Conservation (phyloP, 1,139 yeast species). For the Candida frijolesensis region DNA sequence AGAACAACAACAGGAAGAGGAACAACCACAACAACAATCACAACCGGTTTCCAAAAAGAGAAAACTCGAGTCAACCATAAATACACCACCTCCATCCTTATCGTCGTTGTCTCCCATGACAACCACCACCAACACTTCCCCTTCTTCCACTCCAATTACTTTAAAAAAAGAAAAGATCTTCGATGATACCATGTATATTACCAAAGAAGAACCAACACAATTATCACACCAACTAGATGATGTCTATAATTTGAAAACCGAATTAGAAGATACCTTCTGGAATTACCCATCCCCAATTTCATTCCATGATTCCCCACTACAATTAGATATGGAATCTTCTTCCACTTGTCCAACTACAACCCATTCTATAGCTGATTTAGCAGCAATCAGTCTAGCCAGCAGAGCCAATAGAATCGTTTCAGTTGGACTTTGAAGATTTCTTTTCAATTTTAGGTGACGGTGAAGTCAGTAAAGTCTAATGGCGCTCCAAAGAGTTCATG, state of each 20-base stretch:
- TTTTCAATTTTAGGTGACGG: slow-evolving; percentile 8
- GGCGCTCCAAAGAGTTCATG: slow-evolving; percentile 8
- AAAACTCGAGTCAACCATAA: slow-evolving; percentile 8
- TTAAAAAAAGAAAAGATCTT: slow-evolving; percentile 8
- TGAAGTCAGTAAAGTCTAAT: slow-evolving; percentile 5
- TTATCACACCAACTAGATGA: slow-evolving; percentile 6
- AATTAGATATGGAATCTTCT: slow-evolving; percentile 6
- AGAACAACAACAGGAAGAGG: slow-evolving; percentile 3
- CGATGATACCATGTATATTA: slow-evolving; percentile 2
- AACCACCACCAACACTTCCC: slow-evolving; percentile 4
- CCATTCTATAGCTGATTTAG: slow-evolving; percentile 10
- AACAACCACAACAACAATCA: slow-evolving; percentile 14
- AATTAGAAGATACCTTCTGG: slow-evolving; percentile 24
- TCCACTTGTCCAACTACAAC: slow-evolving; percentile 3
- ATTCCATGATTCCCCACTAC: slow-evolving; percentile 24
- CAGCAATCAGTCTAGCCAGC: slow-evolving; percentile 10
- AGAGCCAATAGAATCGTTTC: slow-evolving; percentile 9
- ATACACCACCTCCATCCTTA: slow-evolving; percentile 7
- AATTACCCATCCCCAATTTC: slow-evolving; percentile 50
- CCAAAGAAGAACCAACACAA: slow-evolving; percentile 4
- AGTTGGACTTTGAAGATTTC: slow-evolving; percentile 8
- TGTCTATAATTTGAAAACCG: slow-evolving; percentile 9
- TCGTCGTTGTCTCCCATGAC: slow-evolving; percentile 2
- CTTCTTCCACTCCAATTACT: slow-evolving; percentile 7
- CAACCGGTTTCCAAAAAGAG: slow-evolving; percentile 13